Evolutionary conservation across 805 yeast genomes (phyloP).

Genomic region (Zygotorulaspora chibaensis): DNA sequence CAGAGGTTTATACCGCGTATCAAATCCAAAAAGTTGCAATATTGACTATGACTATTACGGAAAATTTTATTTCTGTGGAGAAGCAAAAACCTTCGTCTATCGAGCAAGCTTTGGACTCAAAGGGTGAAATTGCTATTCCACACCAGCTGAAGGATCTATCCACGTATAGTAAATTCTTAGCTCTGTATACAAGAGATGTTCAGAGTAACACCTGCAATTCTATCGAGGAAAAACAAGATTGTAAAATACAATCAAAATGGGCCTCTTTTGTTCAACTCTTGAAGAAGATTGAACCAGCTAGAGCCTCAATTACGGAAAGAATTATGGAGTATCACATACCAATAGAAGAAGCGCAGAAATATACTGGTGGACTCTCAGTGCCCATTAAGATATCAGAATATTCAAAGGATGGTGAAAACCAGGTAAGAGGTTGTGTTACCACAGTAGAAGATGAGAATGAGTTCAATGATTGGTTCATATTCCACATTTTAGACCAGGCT

Average conservation of each 20-base stretch:
- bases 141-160: conserved; percentile 29
- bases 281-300: conserved; percentile 5
- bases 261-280: conserved; percentile 12
- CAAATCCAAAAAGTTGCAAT: not conserved
- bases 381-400: conserved; percentile 36
- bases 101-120: conserved; percentile 1
- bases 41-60: conserved; percentile 15
- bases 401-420: conserved; percentile 28
- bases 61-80: conserved; percentile 5
- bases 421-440: conserved; percentile 39
- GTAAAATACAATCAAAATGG: conserved; percentile 33
- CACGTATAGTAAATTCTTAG: conserved; percentile 39
- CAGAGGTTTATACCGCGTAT: too few relatives aligned
- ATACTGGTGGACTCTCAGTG: conserved; percentile 17
- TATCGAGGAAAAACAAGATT: conserved; percentile 34
- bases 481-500: conserved; percentile 36
- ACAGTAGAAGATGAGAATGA: conserved; percentile 32
- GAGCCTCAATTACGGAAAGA: conserved; percentile 8
- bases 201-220: conserved; percentile 20
- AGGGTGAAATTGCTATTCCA: conserved; percentile 18
- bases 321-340: conserved; percentile 23
- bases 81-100: not conserved
- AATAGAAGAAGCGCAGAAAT: conserved; percentile 16
- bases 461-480: conserved; percentile 38
- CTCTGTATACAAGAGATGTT: conserved; percentile 35